Percentiles rank a stretch among this genome's conserved stretches.
These are phyloP conservation scores for Wickerhamomyces mucosus DNA, from an alignment of 805 yeast genomes.

Conservation along the genomic window DNA sequence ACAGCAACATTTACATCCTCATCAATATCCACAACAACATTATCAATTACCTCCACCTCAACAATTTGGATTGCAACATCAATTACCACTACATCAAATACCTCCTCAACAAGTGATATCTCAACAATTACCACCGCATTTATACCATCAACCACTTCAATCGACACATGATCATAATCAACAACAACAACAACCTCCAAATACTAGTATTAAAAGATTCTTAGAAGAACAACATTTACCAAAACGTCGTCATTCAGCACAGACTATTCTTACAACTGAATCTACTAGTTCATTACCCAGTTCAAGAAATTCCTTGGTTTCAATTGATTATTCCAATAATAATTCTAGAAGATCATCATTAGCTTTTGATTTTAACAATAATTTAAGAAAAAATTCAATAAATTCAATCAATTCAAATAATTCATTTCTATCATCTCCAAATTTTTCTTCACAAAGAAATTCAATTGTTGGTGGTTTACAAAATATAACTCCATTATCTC, in stretches of 20 bases:
- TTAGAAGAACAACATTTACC: conserved; percentile 19
- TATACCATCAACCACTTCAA: conserved; percentile 3
- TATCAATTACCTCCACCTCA: conserved; percentile 3
- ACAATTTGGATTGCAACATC: conserved; percentile 2
- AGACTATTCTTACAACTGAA: conserved; percentile 16
- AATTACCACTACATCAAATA: conserved; percentile 4
- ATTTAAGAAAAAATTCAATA: conserved; percentile 9
- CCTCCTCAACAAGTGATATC: conserved; percentile 4
- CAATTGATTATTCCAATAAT: conserved; percentile 24
- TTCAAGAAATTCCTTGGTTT: conserved; percentile 32
- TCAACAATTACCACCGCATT: conserved; percentile 1
- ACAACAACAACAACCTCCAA: conserved; percentile 14
- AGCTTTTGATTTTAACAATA: conserved; percentile 34
- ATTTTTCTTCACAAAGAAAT: conserved; percentile 15
- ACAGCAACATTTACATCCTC: conserved; percentile 4
- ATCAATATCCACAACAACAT: conserved; percentile 2
- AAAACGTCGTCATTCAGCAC: conserved; percentile 20
- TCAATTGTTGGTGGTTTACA: conserved; percentile 15
- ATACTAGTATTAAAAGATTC: conserved; percentile 21
- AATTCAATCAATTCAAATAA: conserved; percentile 11
- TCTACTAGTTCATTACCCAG: conserved; percentile 27
- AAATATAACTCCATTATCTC: conserved; percentile 13
- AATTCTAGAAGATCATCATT: conserved; percentile 32
- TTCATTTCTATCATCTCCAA: conserved; percentile 15
- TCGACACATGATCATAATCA: conserved; percentile 4